Conservation (phyloP, 495 filamentous ascomycete species). For the Penicillium flavigenum region DNA sequence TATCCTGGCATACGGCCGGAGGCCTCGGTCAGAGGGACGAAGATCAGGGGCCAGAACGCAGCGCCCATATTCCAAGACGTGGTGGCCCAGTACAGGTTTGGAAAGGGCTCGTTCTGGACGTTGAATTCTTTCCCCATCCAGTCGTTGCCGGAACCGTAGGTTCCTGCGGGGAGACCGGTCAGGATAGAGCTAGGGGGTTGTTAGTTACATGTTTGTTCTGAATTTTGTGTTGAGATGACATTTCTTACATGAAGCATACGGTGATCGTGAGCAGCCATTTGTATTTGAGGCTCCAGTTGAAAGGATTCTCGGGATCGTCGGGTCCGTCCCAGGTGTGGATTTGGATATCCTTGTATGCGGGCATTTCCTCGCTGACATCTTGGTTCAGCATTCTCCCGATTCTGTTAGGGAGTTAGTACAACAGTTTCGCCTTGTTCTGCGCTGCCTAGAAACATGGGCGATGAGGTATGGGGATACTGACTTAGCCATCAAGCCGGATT, state of each 20-base stretch:
- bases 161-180: conserved; percentile 44
- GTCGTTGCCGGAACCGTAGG: conserved; percentile 40
- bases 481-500: conserved; percentile 3
- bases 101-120: conserved; percentile 45
- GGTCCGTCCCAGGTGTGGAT: conserved; percentile 38
- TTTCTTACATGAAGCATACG: conserved; percentile 40
- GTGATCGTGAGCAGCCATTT: conserved; percentile 45
- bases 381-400: background rate
- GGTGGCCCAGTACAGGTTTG: conserved; percentile 48
- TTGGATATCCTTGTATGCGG: conserved; percentile 22
- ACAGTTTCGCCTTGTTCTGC: background rate
- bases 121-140: conserved; percentile 41
- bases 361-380: conserved; percentile 9
- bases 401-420: conserved; percentile 1
- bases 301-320: conserved; percentile 36
- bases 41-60: conserved; percentile 50
- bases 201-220: background rate
- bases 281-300: conserved; percentile 26
- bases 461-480: background rate
- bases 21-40: conserved; percentile 54
- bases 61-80: conserved; percentile 55
- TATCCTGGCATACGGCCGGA: conserved; percentile 52
- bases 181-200: conserved; percentile 34
- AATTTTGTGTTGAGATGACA: background rate
- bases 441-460: background rate